Evolutionary conservation across 2,329 filamentous ascomycete species (phyloP).

Genomic region (Grosmannia serpens): DNA sequence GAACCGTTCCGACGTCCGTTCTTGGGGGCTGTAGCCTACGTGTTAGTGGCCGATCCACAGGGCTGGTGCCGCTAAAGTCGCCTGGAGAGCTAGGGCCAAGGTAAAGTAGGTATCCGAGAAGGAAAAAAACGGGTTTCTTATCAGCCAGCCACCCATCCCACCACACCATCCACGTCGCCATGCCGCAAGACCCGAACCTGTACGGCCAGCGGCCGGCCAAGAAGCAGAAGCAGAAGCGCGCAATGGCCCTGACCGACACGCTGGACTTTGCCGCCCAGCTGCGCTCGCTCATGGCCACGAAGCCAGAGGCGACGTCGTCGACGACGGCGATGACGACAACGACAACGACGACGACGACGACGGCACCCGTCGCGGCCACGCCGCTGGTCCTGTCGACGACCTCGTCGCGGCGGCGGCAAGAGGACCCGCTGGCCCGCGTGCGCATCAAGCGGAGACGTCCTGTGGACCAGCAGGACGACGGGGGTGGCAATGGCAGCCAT

Average conservation of each 20-base stretch:
- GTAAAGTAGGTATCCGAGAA: background rate
- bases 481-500: background rate
- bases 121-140: background rate
- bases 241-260: slow-evolving; percentile 58
- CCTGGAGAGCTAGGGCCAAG: background rate
- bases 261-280: slow-evolving; percentile 85
- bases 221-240: slow-evolving; percentile 53
- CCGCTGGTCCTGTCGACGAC: background rate
- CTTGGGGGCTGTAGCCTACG: background rate
- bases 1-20: no score
- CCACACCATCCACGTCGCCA: slow-evolving; percentile 17
- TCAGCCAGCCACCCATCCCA: no score
- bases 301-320: slow-evolving; percentile 28
- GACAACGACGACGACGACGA: slow-evolving; percentile 16
- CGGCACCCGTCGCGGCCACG: background rate
- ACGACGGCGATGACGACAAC: slow-evolving; percentile 15
- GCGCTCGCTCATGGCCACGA: slow-evolving; percentile 70
- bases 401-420: background rate
- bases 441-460: background rate
- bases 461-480: background rate
- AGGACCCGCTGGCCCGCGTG: background rate
- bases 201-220: slow-evolving; percentile 68
- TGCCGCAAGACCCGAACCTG: slow-evolving; percentile 56
- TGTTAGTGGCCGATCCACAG: background rate
- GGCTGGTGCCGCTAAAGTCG: background rate